Conservation (phyloP, 495 filamentous ascomycete genomes). For the Penicillium canariense region DNA sequence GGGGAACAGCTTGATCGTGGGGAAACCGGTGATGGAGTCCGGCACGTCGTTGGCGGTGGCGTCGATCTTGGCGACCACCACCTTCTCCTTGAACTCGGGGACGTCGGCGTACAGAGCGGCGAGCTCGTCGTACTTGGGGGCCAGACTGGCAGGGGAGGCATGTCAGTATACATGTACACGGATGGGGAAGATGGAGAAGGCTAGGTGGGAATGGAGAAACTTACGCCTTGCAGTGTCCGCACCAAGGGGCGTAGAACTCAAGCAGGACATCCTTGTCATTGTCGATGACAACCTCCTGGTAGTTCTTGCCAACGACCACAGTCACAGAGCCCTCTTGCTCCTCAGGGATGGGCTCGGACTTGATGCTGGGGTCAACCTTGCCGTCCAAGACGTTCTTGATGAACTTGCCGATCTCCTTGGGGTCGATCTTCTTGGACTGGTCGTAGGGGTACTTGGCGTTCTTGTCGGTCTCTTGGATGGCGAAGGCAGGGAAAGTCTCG, state of each 20-base stretch:
- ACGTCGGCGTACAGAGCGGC: slow-evolving; percentile 71
- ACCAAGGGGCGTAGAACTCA: slow-evolving; percentile 99
- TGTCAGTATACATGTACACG: too few relatives aligned
- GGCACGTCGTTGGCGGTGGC: slow-evolving; percentile 96
- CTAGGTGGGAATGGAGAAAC: slow-evolving; percentile 22
- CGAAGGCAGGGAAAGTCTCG: slow-evolving; percentile 93
- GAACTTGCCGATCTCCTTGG: slow-evolving; percentile 74
- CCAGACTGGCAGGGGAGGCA: slow-evolving; percentile 42
- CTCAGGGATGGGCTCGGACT: slow-evolving; percentile 97
- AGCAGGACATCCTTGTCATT: slow-evolving; percentile 95
- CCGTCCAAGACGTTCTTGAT: slow-evolving; percentile 84
- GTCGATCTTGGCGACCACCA: slow-evolving; percentile 96
- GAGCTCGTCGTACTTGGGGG: slow-evolving; percentile 79
- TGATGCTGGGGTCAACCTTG: slow-evolving; percentile 92
- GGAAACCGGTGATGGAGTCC: slow-evolving; percentile 96
- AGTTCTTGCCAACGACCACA: slow-evolving; percentile 90
- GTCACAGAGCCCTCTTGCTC: slow-evolving; percentile 86
- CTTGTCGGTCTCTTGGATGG: slow-evolving; percentile 94
- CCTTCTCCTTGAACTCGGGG: slow-evolving; percentile 71
- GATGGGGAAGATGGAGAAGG: too few relatives aligned
- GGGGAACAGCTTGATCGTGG: slow-evolving; percentile 97
- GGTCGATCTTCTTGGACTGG: slow-evolving; percentile 76
- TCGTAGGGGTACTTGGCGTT: slow-evolving; percentile 97
- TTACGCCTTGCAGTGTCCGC: slow-evolving; percentile 96
- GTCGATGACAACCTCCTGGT: slow-evolving; percentile 88